Base-by-base conservation (phyloP, 1,139 yeast genomes). In the Suhomyces coccinellae region DNA sequence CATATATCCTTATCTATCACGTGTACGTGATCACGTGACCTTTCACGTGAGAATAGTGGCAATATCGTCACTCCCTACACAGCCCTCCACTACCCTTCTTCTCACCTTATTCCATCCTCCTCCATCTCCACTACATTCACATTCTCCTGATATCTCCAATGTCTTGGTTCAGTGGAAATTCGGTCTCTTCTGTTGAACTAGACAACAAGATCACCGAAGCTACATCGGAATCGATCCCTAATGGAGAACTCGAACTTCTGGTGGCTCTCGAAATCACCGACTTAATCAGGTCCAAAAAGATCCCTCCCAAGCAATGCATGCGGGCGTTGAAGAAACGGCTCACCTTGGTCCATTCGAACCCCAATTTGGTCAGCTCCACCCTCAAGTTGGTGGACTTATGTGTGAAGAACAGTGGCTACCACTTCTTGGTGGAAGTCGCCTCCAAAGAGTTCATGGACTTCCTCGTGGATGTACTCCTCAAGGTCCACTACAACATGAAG, bases 321-420 rank as follows among this genome's bases (percentile, higher is more conserved):
- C 70, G 95, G 52, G 71, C 85, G 14, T 68, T 93, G 51, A 90
- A 89, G 70, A 85, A 83, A 53, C 75, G 97, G 40, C 69, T 91
- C 33, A 71, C 84, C 26, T 71, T 77, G 48, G 77, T 80, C 15
- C 77, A 80, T 53, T 60, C 67, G 28, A 85, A 85, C 56, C 96
- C 97, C 7, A 90, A 90, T 63, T 79, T 84, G 27, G 87, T 87
- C 56, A 73, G 82, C 32, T 79, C 93, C 9, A 76, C 91, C 0
- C 75, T 95, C 58, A 86, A 85, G 59, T 71, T 95, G 52, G 73
- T 84, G 20, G 98, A 93, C 57, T 78, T 89, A 38, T 88, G 97
- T 66, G 86, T 93, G 46, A 93, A 95, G 69, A 93, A 95, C 63
- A 91, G 97, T 40, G 99, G 99, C 7, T 74, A 75, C 43, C 96